A percentile compares a stretch with the other conserved stretches of the same genome.
These are phyloP conservation scores for Blechomonas ayalai DNA, from an alignment of 208 protist genomes.

Conservation along the genomic window DNA sequence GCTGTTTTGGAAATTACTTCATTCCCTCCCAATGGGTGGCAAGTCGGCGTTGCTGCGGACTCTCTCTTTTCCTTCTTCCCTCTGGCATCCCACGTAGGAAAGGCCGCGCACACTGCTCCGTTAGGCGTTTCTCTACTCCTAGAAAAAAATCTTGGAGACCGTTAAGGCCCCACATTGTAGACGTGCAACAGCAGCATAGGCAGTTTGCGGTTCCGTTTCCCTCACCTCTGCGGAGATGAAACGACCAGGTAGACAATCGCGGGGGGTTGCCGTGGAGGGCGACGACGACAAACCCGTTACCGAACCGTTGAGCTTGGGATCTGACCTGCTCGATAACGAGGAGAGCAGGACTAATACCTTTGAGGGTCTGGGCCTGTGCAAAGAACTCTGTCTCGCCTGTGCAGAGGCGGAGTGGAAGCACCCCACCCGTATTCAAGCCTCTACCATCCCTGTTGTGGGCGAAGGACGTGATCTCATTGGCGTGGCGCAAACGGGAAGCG, in stretches of 20 bases:
- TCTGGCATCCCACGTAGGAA: too few species aligned
- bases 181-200: too few species aligned
- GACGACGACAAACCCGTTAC: slow-evolving; percentile 8
- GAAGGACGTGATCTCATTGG: slow-evolving; percentile 94
- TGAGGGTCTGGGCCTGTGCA: slow-evolving; percentile 85
- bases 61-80: too few species aligned
- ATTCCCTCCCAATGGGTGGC: too few species aligned
- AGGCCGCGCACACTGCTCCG: too few species aligned
- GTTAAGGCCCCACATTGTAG: too few species aligned
- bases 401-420: slow-evolving; percentile 82
- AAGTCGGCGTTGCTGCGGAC: too few species aligned
- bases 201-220: too few species aligned
- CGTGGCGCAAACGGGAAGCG: slow-evolving; percentile 97
- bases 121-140: too few species aligned
- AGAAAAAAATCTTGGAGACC: too few species aligned
- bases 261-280: slow-evolving; percentile 18
- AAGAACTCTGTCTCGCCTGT: slow-evolving; percentile 89
- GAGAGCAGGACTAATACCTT: slow-evolving; percentile 79
- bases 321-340: slow-evolving; percentile 83
- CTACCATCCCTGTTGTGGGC: slow-evolving; percentile 91
- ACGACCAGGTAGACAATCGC: slow-evolving; percentile 21
- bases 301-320: slow-evolving; percentile 36
- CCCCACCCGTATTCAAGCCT: slow-evolving; percentile 94
- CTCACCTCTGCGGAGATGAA: too few species aligned
- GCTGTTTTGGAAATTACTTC: too few species aligned